Evolutionary conservation across 2,329 filamentous ascomycete species (phyloP).

Genomic region (Hymenoscyphus fraxineus): DNA sequence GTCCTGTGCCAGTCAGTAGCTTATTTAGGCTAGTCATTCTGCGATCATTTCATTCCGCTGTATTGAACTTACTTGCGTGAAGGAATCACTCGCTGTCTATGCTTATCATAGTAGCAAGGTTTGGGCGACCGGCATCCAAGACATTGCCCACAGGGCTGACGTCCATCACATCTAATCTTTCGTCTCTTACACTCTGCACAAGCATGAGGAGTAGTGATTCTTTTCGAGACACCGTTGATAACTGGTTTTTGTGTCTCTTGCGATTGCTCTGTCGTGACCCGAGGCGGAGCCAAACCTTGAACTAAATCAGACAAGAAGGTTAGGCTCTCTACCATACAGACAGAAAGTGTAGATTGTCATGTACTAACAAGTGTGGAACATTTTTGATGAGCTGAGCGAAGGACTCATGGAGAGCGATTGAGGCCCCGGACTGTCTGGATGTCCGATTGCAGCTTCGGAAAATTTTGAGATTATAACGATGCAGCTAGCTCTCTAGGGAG

Average conservation of each 20-base stretch:
- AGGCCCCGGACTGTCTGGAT: slow-evolving; percentile 4
- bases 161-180: slow-evolving; percentile 81
- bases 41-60: slow-evolving; percentile 2
- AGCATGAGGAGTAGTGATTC: slow-evolving; percentile 58
- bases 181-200: slow-evolving; percentile 75
- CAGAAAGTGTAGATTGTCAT: not conserved
- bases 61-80: slow-evolving; percentile 67
- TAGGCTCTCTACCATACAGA: not conserved
- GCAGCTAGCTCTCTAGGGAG: slow-evolving; percentile 4
- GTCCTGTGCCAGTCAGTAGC: slow-evolving; percentile 38
- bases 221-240: slow-evolving; percentile 42
- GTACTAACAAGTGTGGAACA: slow-evolving; percentile 36
- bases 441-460: slow-evolving; percentile 10
- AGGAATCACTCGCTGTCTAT: slow-evolving; percentile 70
- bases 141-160: slow-evolving; percentile 78
- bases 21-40: slow-evolving; percentile 21
- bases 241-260: slow-evolving; percentile 30
- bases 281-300: slow-evolving; percentile 33
- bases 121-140: slow-evolving; percentile 77
- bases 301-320: slow-evolving; percentile 24
- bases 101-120: slow-evolving; percentile 76
- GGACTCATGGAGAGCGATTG: slow-evolving; percentile 28
- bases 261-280: slow-evolving; percentile 26
- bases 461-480: slow-evolving; percentile 12
- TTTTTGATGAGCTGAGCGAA: slow-evolving; percentile 29